Evolutionary conservation across 495 filamentous ascomycete genomes (phyloP), one percentile per base, ranked within the genome.

Genomic region (Xylaria acuta): DNA sequence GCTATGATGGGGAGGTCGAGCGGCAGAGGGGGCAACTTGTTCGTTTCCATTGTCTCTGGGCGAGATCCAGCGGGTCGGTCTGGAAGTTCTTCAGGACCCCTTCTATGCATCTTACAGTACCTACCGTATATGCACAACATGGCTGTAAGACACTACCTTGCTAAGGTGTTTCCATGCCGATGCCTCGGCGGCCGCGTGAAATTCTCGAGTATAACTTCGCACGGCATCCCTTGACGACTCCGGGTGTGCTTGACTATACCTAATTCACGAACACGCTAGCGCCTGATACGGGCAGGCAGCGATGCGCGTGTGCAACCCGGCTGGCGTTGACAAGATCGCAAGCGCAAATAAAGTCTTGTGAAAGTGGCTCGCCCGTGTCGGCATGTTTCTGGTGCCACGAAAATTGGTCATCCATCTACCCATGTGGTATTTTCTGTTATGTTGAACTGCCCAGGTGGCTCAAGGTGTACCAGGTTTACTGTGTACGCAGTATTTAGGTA

Each of bases 301-400:
- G 58, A 59, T 59, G 38, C 34, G 27, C 27, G 18, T 32, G 32
- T 56, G 27, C 25, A 54, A 5, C 25, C 25, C 3, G 53, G 25
- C 32, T 12, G 14, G 53, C 32, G 22, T 30, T 32, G 1, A 1
- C 53, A 56, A 47, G 49, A 27, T 53, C 14, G 18, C 27, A 25
- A 67, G 25, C n/a, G 25, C 45, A 53, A 25, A 25, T 7, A 18
- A 32, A 51, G 30, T 18, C 45, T 16, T 11, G 45, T 22, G 18
- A 43, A 67, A 30, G 41, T 30, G 38, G 20, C 3, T 41, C 12
- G 25, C 22, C n/a, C 40, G 27, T 45, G 62, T 34, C 62, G 34
- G 64, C 64, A 20, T 22, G 32, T 54, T 54, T 27, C 40, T 67
- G 64, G 64, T 54, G 64, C 64, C 47, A 67, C 47, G 64, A 22